A percentile compares a stretch with the other conserved stretches of the same genome.
These are phyloP conservation scores for Suillus subalutaceus DNA, from an alignment of 768 basidiomycete genomes.

Conservation along the genomic window DNA sequence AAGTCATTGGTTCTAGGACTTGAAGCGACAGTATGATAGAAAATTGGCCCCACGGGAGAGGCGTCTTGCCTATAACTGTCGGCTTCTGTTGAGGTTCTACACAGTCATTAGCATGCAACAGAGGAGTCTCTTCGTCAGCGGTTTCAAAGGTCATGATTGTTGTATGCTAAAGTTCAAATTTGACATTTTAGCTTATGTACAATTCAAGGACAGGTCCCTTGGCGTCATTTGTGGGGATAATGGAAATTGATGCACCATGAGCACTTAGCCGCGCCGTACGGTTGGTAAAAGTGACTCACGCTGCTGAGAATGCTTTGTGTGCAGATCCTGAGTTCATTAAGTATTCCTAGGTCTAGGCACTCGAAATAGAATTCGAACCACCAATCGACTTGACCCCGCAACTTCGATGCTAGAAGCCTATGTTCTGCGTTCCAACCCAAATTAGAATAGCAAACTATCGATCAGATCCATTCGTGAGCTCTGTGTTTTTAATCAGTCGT, in stretches of 20 bases:
- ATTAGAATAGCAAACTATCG: neutral
- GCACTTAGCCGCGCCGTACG: neutral
- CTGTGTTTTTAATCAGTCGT: constrained; percentile 8
- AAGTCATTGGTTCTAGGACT: constrained; percentile 71
- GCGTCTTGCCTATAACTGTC: constrained; percentile 37
- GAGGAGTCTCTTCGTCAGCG: constrained; percentile 58
- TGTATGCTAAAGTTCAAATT: neutral
- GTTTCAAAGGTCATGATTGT: constrained; percentile 8
- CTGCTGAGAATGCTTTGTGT: neutral
- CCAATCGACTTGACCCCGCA: neutral
- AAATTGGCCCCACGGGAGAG: constrained; percentile 66
- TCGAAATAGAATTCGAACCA: neutral
- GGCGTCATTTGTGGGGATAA: neutral
- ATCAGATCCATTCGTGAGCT: neutral
- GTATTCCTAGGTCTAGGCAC: too few relatives aligned
- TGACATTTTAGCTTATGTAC: neutral
- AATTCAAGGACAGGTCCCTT: neutral
- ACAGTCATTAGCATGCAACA: constrained; percentile 39
- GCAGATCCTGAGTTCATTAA: neutral
- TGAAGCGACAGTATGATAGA: constrained; percentile 66
- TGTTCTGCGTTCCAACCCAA: neutral
- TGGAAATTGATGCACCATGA: neutral
- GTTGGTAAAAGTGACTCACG: neutral
- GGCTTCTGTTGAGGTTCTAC: constrained; percentile 27
- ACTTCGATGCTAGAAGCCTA: neutral